phyloP scores from a whole-genome alignment of 768 basidiomycete genomes.

The Amanita muscaria region DNA sequence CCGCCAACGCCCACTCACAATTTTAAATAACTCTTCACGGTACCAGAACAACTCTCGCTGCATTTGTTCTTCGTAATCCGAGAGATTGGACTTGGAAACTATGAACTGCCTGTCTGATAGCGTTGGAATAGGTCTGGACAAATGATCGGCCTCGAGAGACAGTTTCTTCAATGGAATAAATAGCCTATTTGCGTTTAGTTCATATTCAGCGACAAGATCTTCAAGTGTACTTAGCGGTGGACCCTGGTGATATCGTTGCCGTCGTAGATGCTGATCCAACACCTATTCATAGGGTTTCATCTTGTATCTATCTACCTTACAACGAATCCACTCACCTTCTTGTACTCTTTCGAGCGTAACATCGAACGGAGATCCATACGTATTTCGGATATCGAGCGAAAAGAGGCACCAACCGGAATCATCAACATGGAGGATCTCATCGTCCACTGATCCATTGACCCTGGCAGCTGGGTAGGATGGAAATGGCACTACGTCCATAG shows the following conservation, averaged over 20 bases:
- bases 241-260: conserved; percentile 77
- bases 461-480: conserved; percentile 24
- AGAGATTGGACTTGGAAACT: conserved; percentile 62
- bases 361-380: conserved; percentile 87
- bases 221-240: conserved; percentile 62
- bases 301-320: conserved; percentile 17
- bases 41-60: conserved; percentile 94
- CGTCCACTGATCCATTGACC: conserved; percentile 15
- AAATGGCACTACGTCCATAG: conserved; percentile 75
- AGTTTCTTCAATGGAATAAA: conserved; percentile 69
- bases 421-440: conserved; percentile 34
- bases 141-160: conserved; percentile 44
- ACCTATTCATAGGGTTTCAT: conserved; percentile 21
- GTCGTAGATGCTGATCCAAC: conserved; percentile 32
- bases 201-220: neutral
- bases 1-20: conserved; percentile 67
- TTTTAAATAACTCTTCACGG: conserved; percentile 74
- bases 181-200: conserved; percentile 31
- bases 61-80: conserved; percentile 45
- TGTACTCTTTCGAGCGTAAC: conserved; percentile 65
- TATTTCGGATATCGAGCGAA: conserved; percentile 84
- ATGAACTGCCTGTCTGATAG: conserved; percentile 89
- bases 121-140: conserved; percentile 70
- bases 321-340: too few species aligned
- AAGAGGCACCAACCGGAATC: conserved; percentile 77